Evolutionary conservation across 164 flowering plant genomes (phyloP).

Genomic region (Nymphaea thermarum): DNA sequence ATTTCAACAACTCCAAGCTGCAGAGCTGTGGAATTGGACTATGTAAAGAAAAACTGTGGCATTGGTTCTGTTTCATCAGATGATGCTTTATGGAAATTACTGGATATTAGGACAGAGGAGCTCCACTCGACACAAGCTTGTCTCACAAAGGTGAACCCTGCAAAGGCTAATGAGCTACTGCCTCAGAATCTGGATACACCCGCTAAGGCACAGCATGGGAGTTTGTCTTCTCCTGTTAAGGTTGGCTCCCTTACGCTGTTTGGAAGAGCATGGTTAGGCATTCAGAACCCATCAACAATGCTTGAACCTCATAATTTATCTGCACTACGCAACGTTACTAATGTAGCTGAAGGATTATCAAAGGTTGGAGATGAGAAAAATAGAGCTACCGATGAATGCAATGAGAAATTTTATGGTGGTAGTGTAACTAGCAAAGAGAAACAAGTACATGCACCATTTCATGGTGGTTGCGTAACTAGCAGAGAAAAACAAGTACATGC

Average conservation of each 20-base stretch:
- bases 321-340: too few species aligned
- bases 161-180: not conserved
- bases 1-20: slow-evolving; percentile 73
- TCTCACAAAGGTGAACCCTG: too few species aligned
- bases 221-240: slow-evolving; percentile 35
- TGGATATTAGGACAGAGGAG: slow-evolving; percentile 29
- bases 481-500: too few species aligned
- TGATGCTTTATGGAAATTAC: slow-evolving; percentile 59
- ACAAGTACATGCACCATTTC: too few species aligned
- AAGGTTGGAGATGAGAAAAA: too few species aligned
- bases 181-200: not conserved
- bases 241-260: slow-evolving; percentile 51
- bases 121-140: too few species aligned
- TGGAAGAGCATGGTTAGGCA: slow-evolving; percentile 62
- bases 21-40: slow-evolving; percentile 64
- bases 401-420: too few species aligned
- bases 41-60: slow-evolving; percentile 46
- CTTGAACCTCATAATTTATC: too few species aligned
- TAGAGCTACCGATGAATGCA: too few species aligned
- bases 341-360: too few species aligned
- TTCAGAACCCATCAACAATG: slow-evolving; percentile 10
- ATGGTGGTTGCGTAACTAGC: too few species aligned
- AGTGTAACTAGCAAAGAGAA: too few species aligned
- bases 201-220: slow-evolving; percentile 11
- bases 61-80: slow-evolving; percentile 17